Evolutionary conservation across 2,329 filamentous ascomycete species (phyloP), one percentile per base, ranked within the genome.

Genomic region (Aspergillus ustus): DNA sequence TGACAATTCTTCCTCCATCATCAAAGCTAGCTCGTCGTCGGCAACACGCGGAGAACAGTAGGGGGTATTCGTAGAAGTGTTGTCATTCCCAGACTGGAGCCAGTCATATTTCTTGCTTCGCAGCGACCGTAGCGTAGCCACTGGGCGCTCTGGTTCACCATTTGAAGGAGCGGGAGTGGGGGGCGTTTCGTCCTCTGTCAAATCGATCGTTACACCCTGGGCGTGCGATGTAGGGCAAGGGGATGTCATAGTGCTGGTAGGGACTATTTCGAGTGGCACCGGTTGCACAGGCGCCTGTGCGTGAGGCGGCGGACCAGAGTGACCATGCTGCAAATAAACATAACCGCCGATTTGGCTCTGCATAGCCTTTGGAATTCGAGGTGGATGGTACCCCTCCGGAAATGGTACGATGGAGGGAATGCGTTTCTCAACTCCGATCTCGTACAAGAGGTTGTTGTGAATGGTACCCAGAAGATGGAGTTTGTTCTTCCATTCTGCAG

Each of bases 91-190:
- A 50, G 56, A 61, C 40, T 61, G 62, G 5, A 77, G 68, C 75
- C 74, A 77, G 15, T 52, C 28, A 53, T 76, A 75, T 28, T 69
- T 63, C 52, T 77, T 77, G 28, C 66, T 68, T 50, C 67, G 70
- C 54, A 77, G 64, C 6, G 67, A 61, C 8, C 62, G 64, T n/a
- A 69, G 67, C 29, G 73, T 66, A 19, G 66, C 61, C 49, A 59
- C 59, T 22, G 65, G 58, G 28, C 56, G 63, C 49, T 60, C 62
- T 9, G 25, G 19, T 19, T 59, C 61, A 19, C 60, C 59, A 28
- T 59, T 28, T 8, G 61, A 37, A 17, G 57, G 49, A 17, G 43
- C n/a, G 7, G 56, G 9, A 25, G 57, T 37, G 15, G 51, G 29
- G 29, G 46, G 22, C 51, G 59, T 37, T 31, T 60, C 53, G 43